These are phyloP conservation scores for Nematocida sp. DNA, from an alignment of 371 early-diverging fungal species.

Conservation along the genomic window DNA sequence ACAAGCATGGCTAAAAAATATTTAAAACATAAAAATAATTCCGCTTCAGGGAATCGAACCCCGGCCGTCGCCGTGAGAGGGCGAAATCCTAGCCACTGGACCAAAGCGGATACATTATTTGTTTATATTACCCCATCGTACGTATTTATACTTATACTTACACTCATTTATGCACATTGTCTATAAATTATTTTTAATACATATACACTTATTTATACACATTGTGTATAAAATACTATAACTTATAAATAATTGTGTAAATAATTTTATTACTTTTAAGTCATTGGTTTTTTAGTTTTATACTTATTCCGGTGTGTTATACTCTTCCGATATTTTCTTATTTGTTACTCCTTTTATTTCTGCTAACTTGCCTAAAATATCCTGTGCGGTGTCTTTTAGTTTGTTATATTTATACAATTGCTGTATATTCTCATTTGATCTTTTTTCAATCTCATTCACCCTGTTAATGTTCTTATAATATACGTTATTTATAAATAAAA, in stretches of 20 bases:
- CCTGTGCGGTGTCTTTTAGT: constrained; percentile 67
- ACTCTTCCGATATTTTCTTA: constrained; percentile 61
- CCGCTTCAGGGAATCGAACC: constrained; percentile 70
- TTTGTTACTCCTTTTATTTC: constrained; percentile 54
- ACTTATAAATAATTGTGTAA: too few species aligned
- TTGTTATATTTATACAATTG: constrained; percentile 67
- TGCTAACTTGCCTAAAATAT: constrained; percentile 66
- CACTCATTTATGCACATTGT: too few species aligned
- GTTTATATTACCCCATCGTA: too few species aligned
- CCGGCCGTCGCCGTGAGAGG: constrained; percentile 69
- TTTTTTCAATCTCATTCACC: constrained; percentile 52
- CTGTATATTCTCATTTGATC: constrained; percentile 60
- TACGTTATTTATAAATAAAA: constrained; percentile 19
- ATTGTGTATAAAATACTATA: too few species aligned
- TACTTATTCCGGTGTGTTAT: constrained; percentile 7
- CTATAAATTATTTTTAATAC: too few species aligned
- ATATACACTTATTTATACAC: too few species aligned
- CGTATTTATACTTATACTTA: not conserved
- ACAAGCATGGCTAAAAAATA: constrained; percentile 27
- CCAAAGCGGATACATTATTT: constrained; percentile 64
- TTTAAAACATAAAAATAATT: constrained; percentile 46
- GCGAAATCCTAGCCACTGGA: constrained; percentile 70
- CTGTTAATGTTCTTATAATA: not conserved
- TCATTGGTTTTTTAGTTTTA: too few species aligned
- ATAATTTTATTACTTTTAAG: too few species aligned